Conservation (phyloP, 2,329 filamentous ascomycete genomes). For the Verticillium alfalfae region DNA sequence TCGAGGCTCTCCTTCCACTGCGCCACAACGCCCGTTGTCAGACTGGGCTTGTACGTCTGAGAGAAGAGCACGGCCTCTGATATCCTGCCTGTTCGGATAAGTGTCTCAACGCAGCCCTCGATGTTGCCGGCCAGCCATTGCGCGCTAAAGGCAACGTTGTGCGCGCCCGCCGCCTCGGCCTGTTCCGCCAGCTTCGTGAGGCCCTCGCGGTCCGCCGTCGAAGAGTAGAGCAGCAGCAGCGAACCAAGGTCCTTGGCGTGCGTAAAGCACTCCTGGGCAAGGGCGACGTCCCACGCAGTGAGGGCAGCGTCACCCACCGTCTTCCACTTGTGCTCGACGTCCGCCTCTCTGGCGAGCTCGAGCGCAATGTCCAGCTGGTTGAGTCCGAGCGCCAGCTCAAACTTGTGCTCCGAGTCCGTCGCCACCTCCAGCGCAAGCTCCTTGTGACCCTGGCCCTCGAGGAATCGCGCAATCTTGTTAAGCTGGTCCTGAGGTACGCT, state of each 20-base stretch:
- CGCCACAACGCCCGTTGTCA: conserved; percentile 60
- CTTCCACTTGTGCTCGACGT: conserved; percentile 98
- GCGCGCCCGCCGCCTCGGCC: conserved; percentile 69
- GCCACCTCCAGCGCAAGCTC: conserved; percentile 91
- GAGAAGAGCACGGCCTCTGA: conserved; percentile 88
- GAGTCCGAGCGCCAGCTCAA: conserved; percentile 81
- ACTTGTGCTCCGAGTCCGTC: conserved; percentile 92
- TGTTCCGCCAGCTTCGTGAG: conserved; percentile 67
- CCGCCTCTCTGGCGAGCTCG: conserved; percentile 73
- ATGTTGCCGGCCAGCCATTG: conserved; percentile 84
- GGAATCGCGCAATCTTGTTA: conserved; percentile 96
- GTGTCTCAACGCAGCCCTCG: conserved; percentile 71
- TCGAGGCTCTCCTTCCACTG: conserved; percentile 83
- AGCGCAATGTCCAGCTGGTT: conserved; percentile 82
- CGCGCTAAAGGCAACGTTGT: conserved; percentile 91
- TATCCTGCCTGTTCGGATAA: conserved; percentile 70
- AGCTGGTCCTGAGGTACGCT: conserved; percentile 88
- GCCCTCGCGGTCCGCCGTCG: conserved; percentile 73
- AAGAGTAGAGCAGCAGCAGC: conserved; percentile 80
- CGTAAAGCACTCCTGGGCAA: conserved; percentile 90
- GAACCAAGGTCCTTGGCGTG: conserved; percentile 88
- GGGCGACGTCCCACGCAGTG: conserved; percentile 74
- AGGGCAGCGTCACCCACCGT: conserved; percentile 90
- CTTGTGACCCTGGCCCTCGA: conserved; percentile 96
- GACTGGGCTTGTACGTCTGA: conserved; percentile 90